Evolutionary conservation across 768 basidiomycete species (phyloP).

Genomic region (Boletus sensibilis): DNA sequence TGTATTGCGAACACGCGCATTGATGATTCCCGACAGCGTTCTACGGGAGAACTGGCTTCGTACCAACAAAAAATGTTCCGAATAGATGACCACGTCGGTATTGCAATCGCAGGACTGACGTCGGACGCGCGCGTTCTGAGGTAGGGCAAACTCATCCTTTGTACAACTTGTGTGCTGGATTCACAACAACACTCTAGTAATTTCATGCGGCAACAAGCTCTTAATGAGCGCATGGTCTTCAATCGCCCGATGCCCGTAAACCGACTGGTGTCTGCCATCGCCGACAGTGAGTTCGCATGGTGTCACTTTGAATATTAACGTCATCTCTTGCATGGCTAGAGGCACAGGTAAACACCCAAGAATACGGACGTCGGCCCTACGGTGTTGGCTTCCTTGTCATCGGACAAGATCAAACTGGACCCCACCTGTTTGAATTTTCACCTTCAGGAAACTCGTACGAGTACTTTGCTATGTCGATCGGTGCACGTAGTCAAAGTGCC

Average conservation of each 20-base stretch:
- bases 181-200: constrained; percentile 56
- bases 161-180: neutral
- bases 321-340: constrained; percentile 45
- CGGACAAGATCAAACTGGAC: constrained; percentile 93
- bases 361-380: constrained; percentile 95
- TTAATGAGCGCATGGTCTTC: constrained; percentile 92
- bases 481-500: constrained; percentile 95
- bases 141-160: constrained; percentile 38
- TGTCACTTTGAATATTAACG: neutral
- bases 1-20: neutral
- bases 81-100: constrained; percentile 99
- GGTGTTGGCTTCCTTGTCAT: constrained; percentile 99
- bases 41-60: constrained; percentile 96
- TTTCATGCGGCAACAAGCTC: constrained; percentile 99
- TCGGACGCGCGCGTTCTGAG: constrained; percentile 97
- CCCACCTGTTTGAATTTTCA: constrained; percentile 97
- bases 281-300: constrained; percentile 72
- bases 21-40: constrained; percentile 59
- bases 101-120: constrained; percentile 98
- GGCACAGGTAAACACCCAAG: constrained; percentile 98
- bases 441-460: constrained; percentile 97
- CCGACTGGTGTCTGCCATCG: constrained; percentile 88
- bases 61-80: constrained; percentile 99
- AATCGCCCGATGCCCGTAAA: constrained; percentile 94
- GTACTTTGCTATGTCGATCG: constrained; percentile 98